Conservation (phyloP, 2,329 filamentous ascomycete genomes). For the Podosphaera fusca region DNA sequence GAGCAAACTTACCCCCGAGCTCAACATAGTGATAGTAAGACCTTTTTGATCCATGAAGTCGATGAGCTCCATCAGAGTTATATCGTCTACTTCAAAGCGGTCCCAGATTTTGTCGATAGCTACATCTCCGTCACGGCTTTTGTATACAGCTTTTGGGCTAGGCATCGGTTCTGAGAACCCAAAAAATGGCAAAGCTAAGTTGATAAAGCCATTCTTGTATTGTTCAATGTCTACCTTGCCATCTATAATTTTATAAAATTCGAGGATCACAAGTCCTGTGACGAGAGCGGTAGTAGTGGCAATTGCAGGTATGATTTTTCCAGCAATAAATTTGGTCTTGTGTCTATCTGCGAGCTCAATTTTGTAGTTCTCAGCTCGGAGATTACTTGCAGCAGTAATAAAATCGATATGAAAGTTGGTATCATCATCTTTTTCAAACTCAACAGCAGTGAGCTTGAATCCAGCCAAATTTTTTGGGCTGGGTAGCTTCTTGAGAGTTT, state of each 20-base stretch:
- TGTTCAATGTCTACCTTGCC: conserved; percentile 93
- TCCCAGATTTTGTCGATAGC: conserved; percentile 94
- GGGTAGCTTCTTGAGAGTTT: conserved; percentile 51
- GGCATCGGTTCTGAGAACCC: conserved; percentile 93
- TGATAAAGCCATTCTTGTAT: conserved; percentile 98
- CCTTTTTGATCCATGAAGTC: conserved; percentile 63
- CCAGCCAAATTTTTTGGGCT: conserved; percentile 59
- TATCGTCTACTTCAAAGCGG: conserved; percentile 72
- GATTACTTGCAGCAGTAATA: conserved; percentile 89
- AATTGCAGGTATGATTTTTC: conserved; percentile 97
- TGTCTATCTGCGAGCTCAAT: conserved; percentile 80
- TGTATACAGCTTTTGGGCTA: conserved; percentile 79
- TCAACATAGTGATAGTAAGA: conserved; percentile 72
- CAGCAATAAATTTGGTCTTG: conserved; percentile 98
- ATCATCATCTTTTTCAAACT: conserved; percentile 98
- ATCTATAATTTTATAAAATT: conserved; percentile 91
- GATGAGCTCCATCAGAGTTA: conserved; percentile 66
- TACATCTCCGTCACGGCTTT: conserved; percentile 55
- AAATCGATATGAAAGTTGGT: conserved; percentile 97
- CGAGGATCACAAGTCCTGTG: conserved; percentile 75
- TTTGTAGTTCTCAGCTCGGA: conserved; percentile 94
- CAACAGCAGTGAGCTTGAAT: conserved; percentile 75
- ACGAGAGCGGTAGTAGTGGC: conserved; percentile 91
- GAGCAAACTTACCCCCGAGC: conserved; percentile 84
- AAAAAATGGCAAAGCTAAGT: conserved; percentile 89